phyloP scores from a whole-genome alignment of 2,329 filamentous ascomycete species.

The Didymella lethalis region DNA sequence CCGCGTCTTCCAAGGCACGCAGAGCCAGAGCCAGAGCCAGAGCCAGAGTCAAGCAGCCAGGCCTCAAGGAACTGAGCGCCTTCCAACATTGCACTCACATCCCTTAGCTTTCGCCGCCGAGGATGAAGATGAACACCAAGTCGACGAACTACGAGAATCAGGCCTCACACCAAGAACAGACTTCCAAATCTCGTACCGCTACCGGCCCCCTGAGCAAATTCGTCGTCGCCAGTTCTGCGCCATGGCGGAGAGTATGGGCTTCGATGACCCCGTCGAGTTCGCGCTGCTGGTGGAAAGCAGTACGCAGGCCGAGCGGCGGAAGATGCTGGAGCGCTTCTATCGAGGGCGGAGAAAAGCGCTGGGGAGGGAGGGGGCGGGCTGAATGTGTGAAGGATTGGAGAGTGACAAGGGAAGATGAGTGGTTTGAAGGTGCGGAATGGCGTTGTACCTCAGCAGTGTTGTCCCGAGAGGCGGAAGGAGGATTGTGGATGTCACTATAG shows the following conservation, averaged over 20 bases:
- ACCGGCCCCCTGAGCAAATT: conserved; percentile 77
- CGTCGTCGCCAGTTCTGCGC: conserved; percentile 85
- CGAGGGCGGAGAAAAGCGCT: conserved; percentile 64
- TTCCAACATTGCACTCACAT: conserved; percentile 1
- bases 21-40: conserved; percentile 49
- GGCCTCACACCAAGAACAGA: conserved; percentile 35
- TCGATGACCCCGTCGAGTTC: conserved; percentile 79
- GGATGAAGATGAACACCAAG: conserved; percentile 25
- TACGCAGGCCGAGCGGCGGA: conserved; percentile 82
- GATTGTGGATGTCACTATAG: no score
- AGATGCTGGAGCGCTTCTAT: conserved; percentile 85
- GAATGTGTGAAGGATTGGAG: background rate
- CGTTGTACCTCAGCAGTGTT: no score
- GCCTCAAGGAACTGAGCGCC: no score
- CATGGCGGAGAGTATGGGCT: conserved; percentile 84
- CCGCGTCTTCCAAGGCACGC: conserved; percentile 64
- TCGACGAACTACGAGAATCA: conserved; percentile 30
- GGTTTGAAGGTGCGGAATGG: no score
- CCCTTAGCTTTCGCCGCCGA: conserved; percentile 11
- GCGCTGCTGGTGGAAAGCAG: conserved; percentile 88
- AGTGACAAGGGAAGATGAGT: background rate
- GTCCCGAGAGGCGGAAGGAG: no score
- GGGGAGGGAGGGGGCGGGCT: conserved; percentile 8
- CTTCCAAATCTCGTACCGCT: conserved; percentile 63
- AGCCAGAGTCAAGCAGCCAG: background rate